Evolutionary conservation across 257 asterid species (phyloP).

Genomic region (Solanum etuberosum): DNA sequence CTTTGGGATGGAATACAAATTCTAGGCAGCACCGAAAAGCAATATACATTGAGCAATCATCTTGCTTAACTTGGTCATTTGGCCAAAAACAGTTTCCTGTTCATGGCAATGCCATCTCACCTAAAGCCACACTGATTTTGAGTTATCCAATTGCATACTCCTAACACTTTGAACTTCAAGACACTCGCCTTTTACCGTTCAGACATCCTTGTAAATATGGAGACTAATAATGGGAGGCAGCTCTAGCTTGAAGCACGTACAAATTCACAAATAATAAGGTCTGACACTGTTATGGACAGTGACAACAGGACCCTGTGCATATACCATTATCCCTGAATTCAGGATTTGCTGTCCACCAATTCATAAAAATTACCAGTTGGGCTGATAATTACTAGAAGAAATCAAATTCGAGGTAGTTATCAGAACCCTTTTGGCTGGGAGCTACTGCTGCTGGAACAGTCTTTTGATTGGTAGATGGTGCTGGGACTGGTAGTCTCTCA

Average conservation of each 20-base stretch:
- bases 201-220: not conserved
- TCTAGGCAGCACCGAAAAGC: not conserved
- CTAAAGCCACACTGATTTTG: not conserved
- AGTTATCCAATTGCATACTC: not conserved
- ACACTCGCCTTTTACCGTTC: not conserved
- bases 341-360: not conserved
- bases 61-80: not conserved
- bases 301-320: not conserved
- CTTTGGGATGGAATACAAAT: not conserved
- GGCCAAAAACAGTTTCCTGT: not conserved
- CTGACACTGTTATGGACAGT: not conserved
- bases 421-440: conserved; percentile 13
- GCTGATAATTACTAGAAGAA: conserved; percentile 21
- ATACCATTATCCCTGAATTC: not conserved
- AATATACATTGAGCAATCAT: not conserved
- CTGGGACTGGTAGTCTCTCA: conserved; percentile 6
- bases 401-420: conserved; percentile 29
- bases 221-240: not conserved
- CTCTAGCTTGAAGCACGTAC: not conserved
- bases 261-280: not conserved
- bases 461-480: conserved; percentile 13
- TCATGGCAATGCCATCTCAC: not conserved
- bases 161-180: not conserved
- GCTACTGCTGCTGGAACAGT: conserved; percentile 1
- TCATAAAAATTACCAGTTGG: not conserved